Conservation (phyloP, 2,329 filamentous ascomycete species). For the Alternaria burnsii region DNA sequence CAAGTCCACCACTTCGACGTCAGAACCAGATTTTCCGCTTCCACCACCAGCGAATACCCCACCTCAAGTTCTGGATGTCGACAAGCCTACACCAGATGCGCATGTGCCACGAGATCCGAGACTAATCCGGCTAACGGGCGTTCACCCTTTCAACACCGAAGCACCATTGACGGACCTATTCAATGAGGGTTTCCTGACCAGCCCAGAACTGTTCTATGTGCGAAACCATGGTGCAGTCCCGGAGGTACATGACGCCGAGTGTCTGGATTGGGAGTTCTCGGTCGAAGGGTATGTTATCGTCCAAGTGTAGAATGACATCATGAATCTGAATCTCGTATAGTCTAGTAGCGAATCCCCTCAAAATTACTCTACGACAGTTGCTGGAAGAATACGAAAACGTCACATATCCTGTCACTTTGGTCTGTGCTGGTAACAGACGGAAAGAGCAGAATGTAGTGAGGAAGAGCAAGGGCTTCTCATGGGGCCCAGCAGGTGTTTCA, state of each 20-base stretch:
- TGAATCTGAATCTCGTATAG: slow-evolving; percentile 41
- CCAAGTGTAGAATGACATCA: not conserved
- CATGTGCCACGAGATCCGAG: slow-evolving; percentile 83
- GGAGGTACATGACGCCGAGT: slow-evolving; percentile 73
- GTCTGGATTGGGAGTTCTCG: slow-evolving; percentile 81
- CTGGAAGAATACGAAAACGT: slow-evolving; percentile 79
- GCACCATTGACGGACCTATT: slow-evolving; percentile 81
- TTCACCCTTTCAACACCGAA: slow-evolving; percentile 92
- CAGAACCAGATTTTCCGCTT: slow-evolving; percentile 64
- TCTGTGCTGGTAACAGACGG: slow-evolving; percentile 89
- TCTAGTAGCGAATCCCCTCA: slow-evolving; percentile 80
- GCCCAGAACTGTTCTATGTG: slow-evolving; percentile 88
- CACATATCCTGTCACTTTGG: slow-evolving; percentile 86
- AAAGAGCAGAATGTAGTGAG: slow-evolving; percentile 93
- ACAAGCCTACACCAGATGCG: slow-evolving; percentile 82
- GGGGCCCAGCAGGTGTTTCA: slow-evolving; percentile 86
- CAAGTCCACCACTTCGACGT: slow-evolving; percentile 26
- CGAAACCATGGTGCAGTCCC: slow-evolving; percentile 89
- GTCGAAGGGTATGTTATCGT: slow-evolving; percentile 69
- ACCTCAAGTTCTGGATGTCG: slow-evolving; percentile 73
- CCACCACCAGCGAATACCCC: slow-evolving; percentile 69
- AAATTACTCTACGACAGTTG: slow-evolving; percentile 75
- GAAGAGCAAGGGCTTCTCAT: slow-evolving; percentile 93
- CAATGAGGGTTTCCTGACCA: slow-evolving; percentile 84
- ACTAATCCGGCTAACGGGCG: slow-evolving; percentile 84